Evolutionary conservation across 768 basidiomycete genomes (phyloP).

Genomic region (Lactarius hatsudake): DNA sequence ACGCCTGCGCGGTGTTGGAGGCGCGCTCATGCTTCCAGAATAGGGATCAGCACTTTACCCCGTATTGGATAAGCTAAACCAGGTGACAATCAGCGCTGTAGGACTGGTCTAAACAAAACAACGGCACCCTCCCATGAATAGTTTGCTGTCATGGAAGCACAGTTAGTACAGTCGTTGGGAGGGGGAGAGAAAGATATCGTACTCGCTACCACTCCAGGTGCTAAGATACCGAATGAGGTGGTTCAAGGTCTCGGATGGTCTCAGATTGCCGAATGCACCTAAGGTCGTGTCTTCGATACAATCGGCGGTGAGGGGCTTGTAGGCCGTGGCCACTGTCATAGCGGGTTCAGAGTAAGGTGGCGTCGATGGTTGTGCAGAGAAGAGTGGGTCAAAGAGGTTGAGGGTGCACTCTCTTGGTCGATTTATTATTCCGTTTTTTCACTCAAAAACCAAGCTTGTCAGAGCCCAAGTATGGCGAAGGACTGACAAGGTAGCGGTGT

Average conservation of each 20-base stretch:
- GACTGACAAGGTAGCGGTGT: too few relatives aligned
- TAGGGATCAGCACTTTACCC: slow-evolving; percentile 69
- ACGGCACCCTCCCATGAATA: slow-evolving; percentile 28
- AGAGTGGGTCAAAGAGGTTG: too few relatives aligned
- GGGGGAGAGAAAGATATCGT: slow-evolving; percentile 35
- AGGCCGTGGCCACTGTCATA: slow-evolving; percentile 47
- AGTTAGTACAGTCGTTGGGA: slow-evolving; percentile 13
- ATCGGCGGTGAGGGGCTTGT: slow-evolving; percentile 47
- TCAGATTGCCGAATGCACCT: slow-evolving; percentile 58
- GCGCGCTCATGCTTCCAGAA: slow-evolving; percentile 64
- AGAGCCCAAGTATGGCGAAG: too few relatives aligned
- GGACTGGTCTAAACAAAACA: not conserved
- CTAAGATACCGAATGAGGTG: slow-evolving; percentile 74
- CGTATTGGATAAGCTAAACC: too few relatives aligned
- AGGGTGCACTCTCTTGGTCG: too few relatives aligned
- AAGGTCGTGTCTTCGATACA: slow-evolving; percentile 61
- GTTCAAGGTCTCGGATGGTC: slow-evolving; percentile 61
- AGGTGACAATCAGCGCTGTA: slow-evolving; percentile 29
- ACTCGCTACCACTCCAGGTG: slow-evolving; percentile 89
- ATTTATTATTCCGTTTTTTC: too few relatives aligned
- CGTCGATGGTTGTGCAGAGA: too few relatives aligned
- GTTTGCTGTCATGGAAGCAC: too few relatives aligned
- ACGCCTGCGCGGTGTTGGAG: slow-evolving; percentile 65
- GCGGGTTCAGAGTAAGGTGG: not conserved
- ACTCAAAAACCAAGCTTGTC: too few relatives aligned